A percentile compares a stretch with the other conserved stretches of the same genome.
phyloP scores from a whole-genome alignment of 78 protist species.

The Dictyostelium citrinum region DNA sequence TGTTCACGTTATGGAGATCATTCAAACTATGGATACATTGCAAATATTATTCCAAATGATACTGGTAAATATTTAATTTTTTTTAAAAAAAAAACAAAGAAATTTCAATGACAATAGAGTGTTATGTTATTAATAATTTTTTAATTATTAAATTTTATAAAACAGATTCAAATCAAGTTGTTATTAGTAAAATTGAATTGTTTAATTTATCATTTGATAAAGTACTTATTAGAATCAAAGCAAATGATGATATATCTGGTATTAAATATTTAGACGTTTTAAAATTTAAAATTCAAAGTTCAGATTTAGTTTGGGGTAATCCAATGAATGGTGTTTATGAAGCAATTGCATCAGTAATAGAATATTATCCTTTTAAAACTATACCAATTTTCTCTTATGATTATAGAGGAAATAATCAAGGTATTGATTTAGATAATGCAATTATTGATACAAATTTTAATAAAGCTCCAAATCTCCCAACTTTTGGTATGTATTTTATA shows the following conservation, averaged over 20 bases:
- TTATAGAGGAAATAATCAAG: neutral
- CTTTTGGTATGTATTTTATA: neutral
- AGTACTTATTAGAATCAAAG: neutral
- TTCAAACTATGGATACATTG: neutral
- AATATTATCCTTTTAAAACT: neutral
- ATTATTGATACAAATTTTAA: neutral
- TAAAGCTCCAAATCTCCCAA: neutral
- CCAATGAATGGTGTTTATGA: conserved; percentile 1
- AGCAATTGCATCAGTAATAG: neutral
- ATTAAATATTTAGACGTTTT: neutral
- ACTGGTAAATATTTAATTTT: neutral
- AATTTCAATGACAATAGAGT: no score
- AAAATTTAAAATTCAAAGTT: neutral
- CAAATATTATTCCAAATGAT: neutral
- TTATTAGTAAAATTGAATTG: neutral
- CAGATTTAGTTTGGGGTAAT: conserved; percentile 14
- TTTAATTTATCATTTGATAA: neutral
- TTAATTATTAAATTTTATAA: neutral
- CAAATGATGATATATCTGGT: neutral
- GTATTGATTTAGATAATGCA: neutral
- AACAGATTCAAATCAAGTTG: neutral
- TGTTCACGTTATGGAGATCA: neutral
- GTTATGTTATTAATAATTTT: neutral
- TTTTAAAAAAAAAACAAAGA: neutral
- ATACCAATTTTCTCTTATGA: neutral